phyloP scores from a whole-genome alignment of 768 basidiomycete species.

The Hygrocybe coccinea region DNA sequence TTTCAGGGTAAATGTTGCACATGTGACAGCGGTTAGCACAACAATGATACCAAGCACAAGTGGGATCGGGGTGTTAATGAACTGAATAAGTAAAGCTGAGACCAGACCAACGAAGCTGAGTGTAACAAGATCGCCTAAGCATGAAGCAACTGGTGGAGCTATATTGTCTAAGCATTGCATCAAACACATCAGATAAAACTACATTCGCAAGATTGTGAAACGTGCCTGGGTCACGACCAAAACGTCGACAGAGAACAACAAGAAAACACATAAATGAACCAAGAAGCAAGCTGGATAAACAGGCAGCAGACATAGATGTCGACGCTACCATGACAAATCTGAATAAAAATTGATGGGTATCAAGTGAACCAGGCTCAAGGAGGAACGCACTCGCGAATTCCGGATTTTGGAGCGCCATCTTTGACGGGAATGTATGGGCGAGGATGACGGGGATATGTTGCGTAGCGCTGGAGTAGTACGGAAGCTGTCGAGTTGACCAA shows the following conservation, averaged over 20 bases:
- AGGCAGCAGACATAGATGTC: slow-evolving; percentile 76
- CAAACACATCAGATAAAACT: background rate
- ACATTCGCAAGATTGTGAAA: background rate
- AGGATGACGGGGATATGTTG: background rate
- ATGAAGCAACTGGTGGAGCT: slow-evolving; percentile 88
- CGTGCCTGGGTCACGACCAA: slow-evolving; percentile 79
- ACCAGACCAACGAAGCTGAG: slow-evolving; percentile 74
- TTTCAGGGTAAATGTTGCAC: slow-evolving; percentile 51
- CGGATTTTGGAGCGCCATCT: slow-evolving; percentile 31
- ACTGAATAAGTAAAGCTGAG: slow-evolving; percentile 65
- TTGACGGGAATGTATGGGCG: background rate
- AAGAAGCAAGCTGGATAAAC: slow-evolving; percentile 68
- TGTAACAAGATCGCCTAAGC: slow-evolving; percentile 89
- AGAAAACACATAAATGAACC: slow-evolving; percentile 91
- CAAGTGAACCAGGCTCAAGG: background rate
- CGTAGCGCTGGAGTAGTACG: background rate
- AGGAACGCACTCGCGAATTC: slow-evolving; percentile 35
- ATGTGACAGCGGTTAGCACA: slow-evolving; percentile 43
- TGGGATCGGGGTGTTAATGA: slow-evolving; percentile 62
- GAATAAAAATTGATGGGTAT: background rate
- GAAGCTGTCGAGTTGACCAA: slow-evolving; percentile 5
- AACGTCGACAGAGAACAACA: slow-evolving; percentile 70
- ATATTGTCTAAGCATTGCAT: slow-evolving; percentile 69
- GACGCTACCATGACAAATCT: slow-evolving; percentile 77
- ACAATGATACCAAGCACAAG: slow-evolving; percentile 49